These are phyloP conservation scores for Biscutella laevigata DNA, from an alignment of 441 rosid genomes.

Conservation along the genomic window DNA sequence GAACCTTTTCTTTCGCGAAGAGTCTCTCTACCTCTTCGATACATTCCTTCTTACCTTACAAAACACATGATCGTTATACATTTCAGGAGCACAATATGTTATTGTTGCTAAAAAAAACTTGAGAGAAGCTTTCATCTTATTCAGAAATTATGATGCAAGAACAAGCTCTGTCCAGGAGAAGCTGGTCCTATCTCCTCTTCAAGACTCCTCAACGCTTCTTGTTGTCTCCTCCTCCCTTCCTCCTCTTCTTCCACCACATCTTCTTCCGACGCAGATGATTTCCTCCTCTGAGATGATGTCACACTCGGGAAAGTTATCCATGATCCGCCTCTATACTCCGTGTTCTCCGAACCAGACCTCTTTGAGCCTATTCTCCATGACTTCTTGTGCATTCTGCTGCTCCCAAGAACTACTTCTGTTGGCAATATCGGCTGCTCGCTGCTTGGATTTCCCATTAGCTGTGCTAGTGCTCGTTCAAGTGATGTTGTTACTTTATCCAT, in stretches of 20 bases:
- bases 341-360: no score
- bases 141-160: conserved; percentile 93
- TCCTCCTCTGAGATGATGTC: conserved; percentile 87
- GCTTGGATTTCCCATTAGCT: conserved; percentile 86
- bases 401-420: conserved; percentile 83
- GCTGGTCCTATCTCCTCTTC: conserved; percentile 97
- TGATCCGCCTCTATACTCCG: conserved; percentile 86
- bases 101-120: no score
- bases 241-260: conserved; percentile 61
- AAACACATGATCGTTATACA: no score
- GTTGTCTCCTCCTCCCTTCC: conserved; percentile 41
- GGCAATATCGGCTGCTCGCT: conserved; percentile 82
- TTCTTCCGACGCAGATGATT: conserved; percentile 84
- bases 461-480: conserved; percentile 69
- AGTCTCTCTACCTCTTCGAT: no score
- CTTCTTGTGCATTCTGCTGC: conserved; percentile 88
- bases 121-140: not conserved
- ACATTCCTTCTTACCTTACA: no score
- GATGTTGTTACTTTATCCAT: conserved; percentile 94
- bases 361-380: conserved; percentile 76
- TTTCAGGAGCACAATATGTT: no score
- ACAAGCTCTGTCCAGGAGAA: conserved; percentile 77
- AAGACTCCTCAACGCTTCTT: conserved; percentile 72
- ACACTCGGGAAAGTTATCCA: conserved; percentile 97
- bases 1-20: no score